phyloP scores from a whole-genome alignment of 164 flowering plant genomes.

The Sedum album region DNA sequence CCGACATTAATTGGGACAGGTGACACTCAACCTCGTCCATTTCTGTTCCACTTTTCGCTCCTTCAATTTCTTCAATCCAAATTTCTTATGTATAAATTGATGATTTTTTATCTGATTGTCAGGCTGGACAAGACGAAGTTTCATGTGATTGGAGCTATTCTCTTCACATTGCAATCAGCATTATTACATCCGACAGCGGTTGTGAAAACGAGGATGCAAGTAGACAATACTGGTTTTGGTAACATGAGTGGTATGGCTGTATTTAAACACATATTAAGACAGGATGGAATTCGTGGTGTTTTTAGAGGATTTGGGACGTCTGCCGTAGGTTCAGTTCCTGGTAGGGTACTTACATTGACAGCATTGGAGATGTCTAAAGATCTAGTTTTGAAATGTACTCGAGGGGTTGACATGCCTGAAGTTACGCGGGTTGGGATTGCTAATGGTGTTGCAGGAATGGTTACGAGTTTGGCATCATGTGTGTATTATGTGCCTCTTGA shows the following conservation, averaged over 20 bases:
- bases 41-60: too few relatives aligned
- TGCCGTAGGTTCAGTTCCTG: constrained; percentile 70
- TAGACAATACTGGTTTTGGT: constrained; percentile 37
- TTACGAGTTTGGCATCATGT: constrained; percentile 51
- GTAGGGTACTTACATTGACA: constrained; percentile 53
- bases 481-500: constrained; percentile 71
- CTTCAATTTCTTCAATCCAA: too few relatives aligned
- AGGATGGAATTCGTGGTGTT: constrained; percentile 62
- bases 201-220: constrained; percentile 83
- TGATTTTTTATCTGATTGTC: neutral
- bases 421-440: constrained; percentile 67
- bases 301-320: constrained; percentile 78
- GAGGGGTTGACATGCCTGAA: constrained; percentile 44
- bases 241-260: constrained; percentile 40
- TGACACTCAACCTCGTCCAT: too few relatives aligned
- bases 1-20: too few relatives aligned
- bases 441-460: constrained; percentile 75
- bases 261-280: constrained; percentile 35
- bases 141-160: constrained; percentile 63
- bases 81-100: too few relatives aligned
- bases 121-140: constrained; percentile 83
- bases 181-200: constrained; percentile 65
- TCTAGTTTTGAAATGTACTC: constrained; percentile 39
- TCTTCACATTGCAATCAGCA: constrained; percentile 56
- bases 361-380: constrained; percentile 71